Conservation (phyloP, 2,329 filamentous ascomycete genomes). For the Apiospora aurea region DNA sequence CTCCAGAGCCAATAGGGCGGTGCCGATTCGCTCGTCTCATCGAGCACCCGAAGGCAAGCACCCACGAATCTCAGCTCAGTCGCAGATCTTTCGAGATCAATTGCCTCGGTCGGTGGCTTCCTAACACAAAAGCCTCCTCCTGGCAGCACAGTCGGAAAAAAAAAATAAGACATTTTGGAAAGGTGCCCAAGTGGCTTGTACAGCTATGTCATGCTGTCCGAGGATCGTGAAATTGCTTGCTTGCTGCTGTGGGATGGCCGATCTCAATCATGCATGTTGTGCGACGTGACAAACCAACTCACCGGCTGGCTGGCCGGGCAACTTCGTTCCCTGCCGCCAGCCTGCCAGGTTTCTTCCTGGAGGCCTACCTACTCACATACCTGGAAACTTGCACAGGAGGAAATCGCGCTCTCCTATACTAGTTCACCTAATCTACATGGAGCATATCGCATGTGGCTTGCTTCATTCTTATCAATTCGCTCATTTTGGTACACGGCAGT, state of each 20-base stretch:
- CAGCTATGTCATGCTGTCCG: too few relatives aligned
- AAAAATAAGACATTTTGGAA: too few relatives aligned
- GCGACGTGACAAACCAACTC: too few relatives aligned
- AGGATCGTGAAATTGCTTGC: too few relatives aligned
- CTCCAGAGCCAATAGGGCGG: background rate
- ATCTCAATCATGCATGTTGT: too few relatives aligned
- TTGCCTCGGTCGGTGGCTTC: background rate
- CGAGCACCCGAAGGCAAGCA: background rate
- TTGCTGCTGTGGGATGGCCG: too few relatives aligned
- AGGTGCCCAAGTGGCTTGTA: too few relatives aligned
- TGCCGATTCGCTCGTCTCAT: background rate
- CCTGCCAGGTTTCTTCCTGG: background rate
- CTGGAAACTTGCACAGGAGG: background rate
- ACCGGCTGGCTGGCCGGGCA: too few relatives aligned
- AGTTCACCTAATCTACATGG: too few relatives aligned
- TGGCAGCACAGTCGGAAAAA: too few relatives aligned
- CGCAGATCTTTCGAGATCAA: background rate
- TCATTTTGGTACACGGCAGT: background rate
- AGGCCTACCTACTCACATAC: background rate
- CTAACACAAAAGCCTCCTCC: background rate
- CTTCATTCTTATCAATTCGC: background rate
- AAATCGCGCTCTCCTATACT: too few relatives aligned
- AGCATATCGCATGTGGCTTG: background rate
- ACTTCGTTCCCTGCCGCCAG: background rate
- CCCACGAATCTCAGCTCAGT: background rate